Evolutionary conservation across 805 yeast genomes (phyloP).

Genomic region (Lachancea quebecensis): DNA sequence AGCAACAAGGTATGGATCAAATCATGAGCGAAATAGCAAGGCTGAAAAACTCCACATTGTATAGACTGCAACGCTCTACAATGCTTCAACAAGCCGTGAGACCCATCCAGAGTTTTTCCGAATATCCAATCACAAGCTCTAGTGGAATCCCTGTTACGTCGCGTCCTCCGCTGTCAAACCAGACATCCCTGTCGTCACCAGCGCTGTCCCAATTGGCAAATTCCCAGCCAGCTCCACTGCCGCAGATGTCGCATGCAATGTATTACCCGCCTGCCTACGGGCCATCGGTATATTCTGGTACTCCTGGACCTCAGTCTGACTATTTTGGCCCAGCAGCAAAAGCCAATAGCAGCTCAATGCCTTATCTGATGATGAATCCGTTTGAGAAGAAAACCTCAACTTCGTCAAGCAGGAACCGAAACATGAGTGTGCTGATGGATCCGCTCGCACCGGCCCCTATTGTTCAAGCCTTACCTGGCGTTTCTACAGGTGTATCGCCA

Average conservation of each 20-base stretch:
- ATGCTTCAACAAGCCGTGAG: not conserved
- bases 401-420: constrained; percentile 16
- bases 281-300: not conserved
- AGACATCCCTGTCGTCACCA: constrained; percentile 2
- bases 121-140: not conserved
- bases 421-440: constrained; percentile 24
- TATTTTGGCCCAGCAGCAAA: not conserved
- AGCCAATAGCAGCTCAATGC: not conserved
- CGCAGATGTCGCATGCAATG: constrained; percentile 1
- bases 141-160: not conserved
- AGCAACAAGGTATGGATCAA: constrained; percentile 3
- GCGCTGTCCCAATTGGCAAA: constrained; percentile 3
- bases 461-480: not conserved
- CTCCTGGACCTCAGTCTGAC: constrained; percentile 1
- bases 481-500: constrained; percentile 3
- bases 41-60: constrained; percentile 24
- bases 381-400: constrained; percentile 13
- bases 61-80: constrained; percentile 13
- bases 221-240: constrained; percentile 1
- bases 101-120: not conserved
- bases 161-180: constrained; percentile 1
- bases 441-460: constrained; percentile 20
- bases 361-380: constrained; percentile 19
- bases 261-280: not conserved
- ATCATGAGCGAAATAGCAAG: constrained; percentile 20